phyloP scores from a whole-genome alignment of 108 stramenopile species.

The Nitzschia sp. region DNA sequence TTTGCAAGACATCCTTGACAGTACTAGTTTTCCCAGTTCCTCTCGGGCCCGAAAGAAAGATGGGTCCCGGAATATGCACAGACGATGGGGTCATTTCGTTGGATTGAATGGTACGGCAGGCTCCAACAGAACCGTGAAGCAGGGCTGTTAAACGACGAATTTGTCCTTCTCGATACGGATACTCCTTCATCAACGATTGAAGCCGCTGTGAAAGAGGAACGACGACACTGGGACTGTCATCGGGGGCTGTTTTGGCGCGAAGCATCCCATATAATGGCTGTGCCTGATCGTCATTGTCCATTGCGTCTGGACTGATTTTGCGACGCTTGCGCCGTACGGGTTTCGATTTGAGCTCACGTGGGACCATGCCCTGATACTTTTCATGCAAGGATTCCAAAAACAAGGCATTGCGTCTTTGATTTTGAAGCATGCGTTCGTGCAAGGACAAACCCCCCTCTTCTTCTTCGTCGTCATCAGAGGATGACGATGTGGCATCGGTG shows the following conservation, averaged over 20 bases:
- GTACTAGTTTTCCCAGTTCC: conserved; percentile 65
- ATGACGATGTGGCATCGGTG: neutral
- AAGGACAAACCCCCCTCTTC: neutral
- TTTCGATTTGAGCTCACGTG: neutral
- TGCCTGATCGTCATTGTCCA: neutral
- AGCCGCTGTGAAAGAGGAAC: neutral
- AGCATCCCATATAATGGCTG: conserved; percentile 7
- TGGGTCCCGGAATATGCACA: conserved; percentile 55
- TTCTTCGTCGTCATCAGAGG: neutral
- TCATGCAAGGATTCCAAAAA: conserved; percentile 19
- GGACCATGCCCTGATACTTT: conserved; percentile 8
- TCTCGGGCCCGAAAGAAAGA: conserved; percentile 57
- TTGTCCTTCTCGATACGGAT: conserved; percentile 23
- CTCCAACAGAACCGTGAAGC: neutral
- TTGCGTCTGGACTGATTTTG: neutral
- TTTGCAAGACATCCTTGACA: conserved; percentile 46
- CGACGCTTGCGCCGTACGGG: neutral
- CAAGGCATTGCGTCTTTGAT: conserved; percentile 18
- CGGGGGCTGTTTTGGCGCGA: neutral
- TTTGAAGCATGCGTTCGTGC: conserved; percentile 16
- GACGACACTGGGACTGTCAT: neutral
- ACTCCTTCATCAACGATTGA: neutral
- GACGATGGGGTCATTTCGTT: neutral
- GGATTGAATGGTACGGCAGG: neutral
- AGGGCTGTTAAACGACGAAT: conserved; percentile 23